Conservation (phyloP, 257 asterid species). For the Penstemon davidsonii region DNA sequence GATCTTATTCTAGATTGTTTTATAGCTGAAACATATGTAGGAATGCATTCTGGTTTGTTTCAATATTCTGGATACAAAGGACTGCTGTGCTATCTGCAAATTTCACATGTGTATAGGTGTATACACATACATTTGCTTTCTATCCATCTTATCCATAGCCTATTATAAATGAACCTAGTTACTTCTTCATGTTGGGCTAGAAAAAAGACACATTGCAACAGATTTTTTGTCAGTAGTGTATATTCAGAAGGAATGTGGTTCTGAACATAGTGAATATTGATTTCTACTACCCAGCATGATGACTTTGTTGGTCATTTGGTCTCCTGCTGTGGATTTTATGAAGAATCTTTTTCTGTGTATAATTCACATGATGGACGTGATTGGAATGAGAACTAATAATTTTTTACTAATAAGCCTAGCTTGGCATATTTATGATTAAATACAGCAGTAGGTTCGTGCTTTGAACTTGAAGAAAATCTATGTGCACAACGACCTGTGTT, state of each 20-base stretch:
- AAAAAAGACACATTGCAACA: constrained; percentile 9
- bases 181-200: constrained; percentile 15
- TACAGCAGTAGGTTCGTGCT: constrained; percentile 16
- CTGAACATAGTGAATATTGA: constrained; percentile 1
- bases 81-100: constrained; percentile 9
- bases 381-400: not conserved
- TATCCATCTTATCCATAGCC: constrained; percentile 14
- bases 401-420: no score
- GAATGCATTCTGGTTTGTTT: constrained; percentile 21
- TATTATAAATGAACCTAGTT: not conserved
- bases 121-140: not conserved
- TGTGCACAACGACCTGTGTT: not conserved
- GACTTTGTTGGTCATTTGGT: not conserved
- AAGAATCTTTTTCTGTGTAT: constrained; percentile 1
- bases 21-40: constrained; percentile 29
- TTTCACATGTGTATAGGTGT: constrained; percentile 5
- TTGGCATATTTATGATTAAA: not conserved
- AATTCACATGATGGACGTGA: constrained; percentile 13
- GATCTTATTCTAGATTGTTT: constrained; percentile 61
- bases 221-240: not conserved
- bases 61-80: constrained; percentile 18
- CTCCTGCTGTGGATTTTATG: constrained; percentile 15
- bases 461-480: constrained; percentile 11
- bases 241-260: constrained; percentile 14
- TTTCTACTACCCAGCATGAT: not conserved